Evolutionary conservation across 805 yeast species (phyloP).

Genomic region (Suhomyces sp.): DNA sequence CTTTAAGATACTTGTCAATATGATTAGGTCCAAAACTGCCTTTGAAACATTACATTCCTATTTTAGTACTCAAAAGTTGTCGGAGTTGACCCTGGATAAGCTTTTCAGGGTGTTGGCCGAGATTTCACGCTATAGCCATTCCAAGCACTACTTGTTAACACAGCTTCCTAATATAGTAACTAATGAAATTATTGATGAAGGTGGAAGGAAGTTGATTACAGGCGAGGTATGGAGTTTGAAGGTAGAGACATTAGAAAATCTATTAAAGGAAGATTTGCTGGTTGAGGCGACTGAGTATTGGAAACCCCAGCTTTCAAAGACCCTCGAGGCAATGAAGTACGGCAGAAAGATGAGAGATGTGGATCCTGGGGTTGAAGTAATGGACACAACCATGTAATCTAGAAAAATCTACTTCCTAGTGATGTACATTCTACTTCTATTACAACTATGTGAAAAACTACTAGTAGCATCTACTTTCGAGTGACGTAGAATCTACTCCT

Average conservation of each 20-base stretch:
- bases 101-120: constrained; percentile 18
- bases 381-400: constrained; percentile 16
- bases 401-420: no score
- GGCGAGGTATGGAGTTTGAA: constrained; percentile 25
- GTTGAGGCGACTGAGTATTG: constrained; percentile 17
- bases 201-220: constrained; percentile 13
- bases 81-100: constrained; percentile 20
- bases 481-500: no score
- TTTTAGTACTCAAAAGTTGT: constrained; percentile 7
- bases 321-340: constrained; percentile 21
- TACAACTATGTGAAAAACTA: background rate
- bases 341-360: constrained; percentile 19
- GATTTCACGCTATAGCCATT: constrained; percentile 18
- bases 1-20: constrained; percentile 25
- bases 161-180: constrained; percentile 23
- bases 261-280: constrained; percentile 11
- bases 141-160: constrained; percentile 19
- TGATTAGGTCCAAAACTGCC: constrained; percentile 12
- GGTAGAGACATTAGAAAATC: constrained; percentile 20
- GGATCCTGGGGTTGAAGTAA: constrained; percentile 22
- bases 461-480: background rate
- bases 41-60: constrained; percentile 13
- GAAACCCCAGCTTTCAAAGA: constrained; percentile 17
- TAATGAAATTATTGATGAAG: constrained; percentile 16
- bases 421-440: background rate